Conservation (phyloP, 129 eudicot species). For the Flaveria bidentis region DNA sequence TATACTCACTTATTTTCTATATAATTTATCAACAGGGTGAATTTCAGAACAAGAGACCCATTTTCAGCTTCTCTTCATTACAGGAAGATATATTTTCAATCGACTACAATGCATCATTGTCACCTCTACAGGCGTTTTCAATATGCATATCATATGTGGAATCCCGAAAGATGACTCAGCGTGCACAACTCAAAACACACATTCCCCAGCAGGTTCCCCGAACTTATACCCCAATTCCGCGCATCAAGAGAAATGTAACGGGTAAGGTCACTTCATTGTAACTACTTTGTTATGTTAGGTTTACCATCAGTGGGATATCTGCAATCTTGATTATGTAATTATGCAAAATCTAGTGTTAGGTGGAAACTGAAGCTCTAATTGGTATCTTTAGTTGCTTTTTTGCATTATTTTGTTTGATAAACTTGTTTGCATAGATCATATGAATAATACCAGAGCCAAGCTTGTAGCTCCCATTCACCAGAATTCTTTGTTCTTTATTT, state of each 20-base stretch:
- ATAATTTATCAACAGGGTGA: conserved; percentile 48
- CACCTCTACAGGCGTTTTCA: conserved; percentile 74
- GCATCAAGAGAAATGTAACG: conserved; percentile 22
- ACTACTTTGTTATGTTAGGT: conserved; percentile 5
- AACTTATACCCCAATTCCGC: conserved; percentile 39
- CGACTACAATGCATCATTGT: conserved; percentile 58
- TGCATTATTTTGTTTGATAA: conserved; percentile 12
- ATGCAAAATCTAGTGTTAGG: conserved; percentile 15
- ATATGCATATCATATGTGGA: conserved; percentile 59
- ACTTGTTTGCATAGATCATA: conserved; percentile 21
- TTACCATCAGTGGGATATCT: conserved; percentile 5
- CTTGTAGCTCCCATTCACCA: background rate
- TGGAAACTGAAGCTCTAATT: conserved; percentile 24
- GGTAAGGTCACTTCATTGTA: conserved; percentile 20
- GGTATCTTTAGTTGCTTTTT: conserved; percentile 15
- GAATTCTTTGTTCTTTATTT: background rate
- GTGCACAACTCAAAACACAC: conserved; percentile 25
- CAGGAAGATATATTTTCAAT: conserved; percentile 70
- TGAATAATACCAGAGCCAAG: conserved; percentile 10
- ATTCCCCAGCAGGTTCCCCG: conserved; percentile 37
- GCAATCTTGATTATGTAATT: conserved; percentile 17
- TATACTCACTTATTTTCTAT: conserved; percentile 6
- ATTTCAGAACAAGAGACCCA: conserved; percentile 37
- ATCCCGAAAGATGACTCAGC: conserved; percentile 40
- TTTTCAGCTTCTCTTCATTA: conserved; percentile 52